Evolutionary conservation across 1,284 basidiomycete species (phyloP).

Genomic region (Phylloboletellus chloephorus): DNA sequence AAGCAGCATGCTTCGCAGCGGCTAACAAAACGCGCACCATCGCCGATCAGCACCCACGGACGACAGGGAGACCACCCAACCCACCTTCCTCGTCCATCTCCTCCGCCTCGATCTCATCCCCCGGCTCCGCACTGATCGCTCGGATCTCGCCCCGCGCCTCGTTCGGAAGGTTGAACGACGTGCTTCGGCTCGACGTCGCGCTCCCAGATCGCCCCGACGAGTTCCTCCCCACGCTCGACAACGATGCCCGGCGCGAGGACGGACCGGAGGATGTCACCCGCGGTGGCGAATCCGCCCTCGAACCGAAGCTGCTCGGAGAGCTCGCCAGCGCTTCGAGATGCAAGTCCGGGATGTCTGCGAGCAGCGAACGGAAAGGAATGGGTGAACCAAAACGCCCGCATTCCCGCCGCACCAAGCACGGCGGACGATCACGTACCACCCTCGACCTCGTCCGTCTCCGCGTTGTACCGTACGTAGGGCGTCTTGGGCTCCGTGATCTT

Average conservation of each 20-base stretch:
- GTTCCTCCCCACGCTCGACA: constrained; percentile 57
- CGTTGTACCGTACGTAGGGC: constrained; percentile 88
- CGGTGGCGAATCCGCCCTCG: constrained; percentile 44
- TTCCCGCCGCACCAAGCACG: too few relatives aligned
- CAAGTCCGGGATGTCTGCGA: constrained; percentile 62
- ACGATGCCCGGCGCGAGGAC: constrained; percentile 75
- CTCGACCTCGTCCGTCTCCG: constrained; percentile 78
- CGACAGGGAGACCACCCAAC: constrained; percentile 24
- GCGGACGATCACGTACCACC: constrained; percentile 62
- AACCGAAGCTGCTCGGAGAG: constrained; percentile 32
- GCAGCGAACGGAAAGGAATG: too few relatives aligned
- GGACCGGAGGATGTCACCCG: constrained; percentile 50
- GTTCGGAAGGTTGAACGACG: constrained; percentile 74
- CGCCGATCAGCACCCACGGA: constrained; percentile 11
- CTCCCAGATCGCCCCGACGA: constrained; percentile 53
- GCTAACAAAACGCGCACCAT: constrained; percentile 39
- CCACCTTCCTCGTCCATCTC: constrained; percentile 84
- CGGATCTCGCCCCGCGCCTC: constrained; percentile 58
- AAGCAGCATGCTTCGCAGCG: constrained; percentile 76
- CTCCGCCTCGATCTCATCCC: constrained; percentile 69
- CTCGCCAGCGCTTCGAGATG: constrained; percentile 42
- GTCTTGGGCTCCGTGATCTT: constrained; percentile 97
- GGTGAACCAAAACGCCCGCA: too few relatives aligned
- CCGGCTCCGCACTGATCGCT: constrained; percentile 41
- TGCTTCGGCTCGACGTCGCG: constrained; percentile 68